Percentiles rank a stretch among this genome's conserved stretches.
phyloP scores from a whole-genome alignment of 192 early-diverging fungal genomes.

The Coemansia sp. region DNA sequence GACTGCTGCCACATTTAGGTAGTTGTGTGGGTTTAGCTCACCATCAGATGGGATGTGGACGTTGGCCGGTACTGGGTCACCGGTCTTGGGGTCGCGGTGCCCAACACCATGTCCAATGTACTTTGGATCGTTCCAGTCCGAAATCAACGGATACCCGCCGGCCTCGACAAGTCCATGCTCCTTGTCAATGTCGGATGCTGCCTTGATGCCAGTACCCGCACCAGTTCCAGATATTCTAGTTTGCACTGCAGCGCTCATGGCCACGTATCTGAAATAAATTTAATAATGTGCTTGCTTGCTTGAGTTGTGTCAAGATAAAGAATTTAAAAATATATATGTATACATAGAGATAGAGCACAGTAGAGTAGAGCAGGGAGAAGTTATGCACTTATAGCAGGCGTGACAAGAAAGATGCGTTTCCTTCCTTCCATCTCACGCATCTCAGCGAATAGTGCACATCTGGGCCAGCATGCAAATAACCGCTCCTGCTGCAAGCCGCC shows the following conservation, averaged over 20 bases:
- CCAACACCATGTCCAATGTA: conserved; percentile 51
- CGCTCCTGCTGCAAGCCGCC: not conserved
- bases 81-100: conserved; percentile 51
- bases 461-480: not conserved
- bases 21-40: conserved; percentile 53
- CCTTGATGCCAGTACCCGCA: conserved; percentile 42
- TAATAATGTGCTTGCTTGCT: not conserved
- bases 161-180: conserved; percentile 37
- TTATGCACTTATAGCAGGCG: not conserved
- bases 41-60: conserved; percentile 42
- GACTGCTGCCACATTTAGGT: conserved; percentile 12
- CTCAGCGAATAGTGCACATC: conserved; percentile 5
- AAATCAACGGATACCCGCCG: conserved; percentile 42
- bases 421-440: conserved; percentile 1
- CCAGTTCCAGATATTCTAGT: conserved; percentile 40
- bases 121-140: conserved; percentile 41
- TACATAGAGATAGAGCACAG: not conserved
- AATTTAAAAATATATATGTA: no score
- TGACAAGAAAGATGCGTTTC: not conserved
- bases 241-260: conserved; percentile 14
- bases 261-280: not conserved
- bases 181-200: conserved; percentile 46
- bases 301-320: not conserved
- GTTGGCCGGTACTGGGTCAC: conserved; percentile 35
- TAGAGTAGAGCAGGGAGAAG: not conserved